Base-by-base conservation (phyloP, 2,329 filamentous ascomycete species). In the Colletotrichum sp. region DNA sequence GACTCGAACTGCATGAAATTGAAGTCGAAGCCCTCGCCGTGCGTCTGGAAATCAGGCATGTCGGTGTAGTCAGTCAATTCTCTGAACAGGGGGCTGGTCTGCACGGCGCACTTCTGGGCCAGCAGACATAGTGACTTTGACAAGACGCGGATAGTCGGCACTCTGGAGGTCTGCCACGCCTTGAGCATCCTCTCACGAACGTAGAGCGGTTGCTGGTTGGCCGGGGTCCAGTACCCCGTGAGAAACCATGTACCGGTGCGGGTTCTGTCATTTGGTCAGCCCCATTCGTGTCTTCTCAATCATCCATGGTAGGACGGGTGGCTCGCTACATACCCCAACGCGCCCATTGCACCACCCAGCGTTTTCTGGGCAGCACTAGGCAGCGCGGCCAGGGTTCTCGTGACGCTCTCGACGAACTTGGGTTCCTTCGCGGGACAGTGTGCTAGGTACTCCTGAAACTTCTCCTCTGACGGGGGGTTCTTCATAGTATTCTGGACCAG, bases 151-250 rank as follows among this genome's bases (percentile, higher is more conserved):
- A 94, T 86, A 2, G 88, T 80, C 13, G 87, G 86, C 10, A 93
- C 81, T 73, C 90, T 88, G 2, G 92, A 90, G 3, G 81, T 86
- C n/a, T 85, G 81, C 94, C 94, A 96, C 36, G 86, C 83, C 68
- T 90, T 86, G 52, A 96, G 78, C 65, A 95, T 91, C 34, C 87
- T 85, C 80, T 94, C 89, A 48, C 94, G 90, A 21, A 91, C 85
- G 38, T 88, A 83, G 24, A 92, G 78, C 1, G 93, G 89, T 77
- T 94, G 93, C 67, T 90, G 84, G 69, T 91, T 87, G 61, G 95
- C 83, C 2, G 93, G 91, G 0, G 88, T 90, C 77, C 89, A 87
- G 81, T 92, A 90, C n/a, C 94, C 93, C 0, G 94, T 95, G 62
- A 95, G 85, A 7, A 94, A 81, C 21, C 94, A 83, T 30, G 92